phyloP scores from a whole-genome alignment of 495 filamentous ascomycete species.

The Pyrenula massariospora region DNA sequence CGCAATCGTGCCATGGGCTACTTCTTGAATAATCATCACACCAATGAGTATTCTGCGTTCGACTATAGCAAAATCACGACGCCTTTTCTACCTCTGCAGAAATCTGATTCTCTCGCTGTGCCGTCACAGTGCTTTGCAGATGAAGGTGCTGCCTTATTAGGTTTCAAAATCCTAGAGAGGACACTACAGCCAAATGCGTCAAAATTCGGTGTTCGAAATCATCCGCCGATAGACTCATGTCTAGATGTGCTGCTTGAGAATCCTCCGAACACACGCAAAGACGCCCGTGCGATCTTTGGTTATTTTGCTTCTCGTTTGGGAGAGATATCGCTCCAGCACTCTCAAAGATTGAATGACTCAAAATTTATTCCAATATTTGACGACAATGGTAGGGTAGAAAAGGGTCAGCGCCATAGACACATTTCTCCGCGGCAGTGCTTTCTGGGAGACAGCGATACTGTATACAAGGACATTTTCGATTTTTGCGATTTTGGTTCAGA shows the following conservation, averaged over 20 bases:
- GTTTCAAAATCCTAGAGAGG: slow-evolving; percentile 60
- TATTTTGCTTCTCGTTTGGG: slow-evolving; percentile 70
- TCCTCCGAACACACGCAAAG: slow-evolving; percentile 51
- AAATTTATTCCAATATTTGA: slow-evolving; percentile 58
- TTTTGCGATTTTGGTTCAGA: slow-evolving; percentile 87
- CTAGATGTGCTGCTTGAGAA: slow-evolving; percentile 53
- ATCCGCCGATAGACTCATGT: slow-evolving; percentile 69
- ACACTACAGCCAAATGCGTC: slow-evolving; percentile 64
- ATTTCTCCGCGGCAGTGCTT: slow-evolving; percentile 62
- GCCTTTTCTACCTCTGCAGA: slow-evolving; percentile 64
- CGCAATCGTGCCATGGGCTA: slow-evolving; percentile 66
- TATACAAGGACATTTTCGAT: slow-evolving; percentile 84
- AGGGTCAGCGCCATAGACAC: slow-evolving; percentile 23
- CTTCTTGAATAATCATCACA: slow-evolving; percentile 65
- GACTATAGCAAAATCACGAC: slow-evolving; percentile 41
- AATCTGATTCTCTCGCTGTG: slow-evolving; percentile 46
- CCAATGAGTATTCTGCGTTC: slow-evolving; percentile 58
- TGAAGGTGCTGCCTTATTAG: slow-evolving; percentile 59
- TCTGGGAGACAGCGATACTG: slow-evolving; percentile 58
- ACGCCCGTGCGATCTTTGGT: slow-evolving; percentile 60
- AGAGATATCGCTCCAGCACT: slow-evolving; percentile 53
- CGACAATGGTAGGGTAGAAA: slow-evolving; percentile 21
- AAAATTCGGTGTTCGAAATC: slow-evolving; percentile 70
- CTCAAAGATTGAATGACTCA: slow-evolving; percentile 45
- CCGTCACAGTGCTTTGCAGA: slow-evolving; percentile 77